phyloP scores from a whole-genome alignment of 2,329 filamentous ascomycete genomes.

The Plenodomus lindquistii region DNA sequence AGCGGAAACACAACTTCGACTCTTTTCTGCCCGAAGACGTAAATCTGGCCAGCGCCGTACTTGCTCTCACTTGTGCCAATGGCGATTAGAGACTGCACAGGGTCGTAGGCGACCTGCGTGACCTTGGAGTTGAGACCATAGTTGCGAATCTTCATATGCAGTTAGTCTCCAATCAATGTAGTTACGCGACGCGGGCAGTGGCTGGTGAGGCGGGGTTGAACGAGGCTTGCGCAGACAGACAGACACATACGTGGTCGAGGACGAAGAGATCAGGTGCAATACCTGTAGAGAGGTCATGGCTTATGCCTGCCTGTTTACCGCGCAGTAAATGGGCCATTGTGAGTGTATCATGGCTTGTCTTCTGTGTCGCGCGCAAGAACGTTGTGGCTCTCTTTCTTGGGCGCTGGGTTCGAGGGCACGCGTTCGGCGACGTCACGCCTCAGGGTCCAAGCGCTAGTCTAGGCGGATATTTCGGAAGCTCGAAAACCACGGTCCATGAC shows the following conservation, averaged over 20 bases:
- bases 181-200: not conserved
- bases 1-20: slow-evolving; percentile 76
- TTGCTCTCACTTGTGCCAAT: slow-evolving; percentile 87
- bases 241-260: slow-evolving; percentile 71
- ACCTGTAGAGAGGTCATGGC: slow-evolving; percentile 84
- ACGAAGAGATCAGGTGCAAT: slow-evolving; percentile 77
- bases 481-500: too few relatives aligned
- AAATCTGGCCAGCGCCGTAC: slow-evolving; percentile 85
- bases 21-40: slow-evolving; percentile 81
- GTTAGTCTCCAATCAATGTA: slow-evolving; percentile 20
- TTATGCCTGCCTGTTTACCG: slow-evolving; percentile 90
- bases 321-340: slow-evolving; percentile 84
- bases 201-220: slow-evolving; percentile 13
- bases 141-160: slow-evolving; percentile 33
- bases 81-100: slow-evolving; percentile 89
- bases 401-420: slow-evolving; percentile 19
- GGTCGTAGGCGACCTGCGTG: slow-evolving; percentile 86
- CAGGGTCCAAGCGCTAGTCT: slow-evolving; percentile 18
- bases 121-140: slow-evolving; percentile 65
- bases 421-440: slow-evolving; percentile 16
- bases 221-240: slow-evolving; percentile 33
- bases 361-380: slow-evolving; percentile 6
- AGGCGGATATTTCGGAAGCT: not conserved
- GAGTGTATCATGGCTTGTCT: slow-evolving; percentile 35
- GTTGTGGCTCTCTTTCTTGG: slow-evolving; percentile 15